phyloP scores from a whole-genome alignment of 495 filamentous ascomycete genomes.

The Aspergillus affinis region DNA sequence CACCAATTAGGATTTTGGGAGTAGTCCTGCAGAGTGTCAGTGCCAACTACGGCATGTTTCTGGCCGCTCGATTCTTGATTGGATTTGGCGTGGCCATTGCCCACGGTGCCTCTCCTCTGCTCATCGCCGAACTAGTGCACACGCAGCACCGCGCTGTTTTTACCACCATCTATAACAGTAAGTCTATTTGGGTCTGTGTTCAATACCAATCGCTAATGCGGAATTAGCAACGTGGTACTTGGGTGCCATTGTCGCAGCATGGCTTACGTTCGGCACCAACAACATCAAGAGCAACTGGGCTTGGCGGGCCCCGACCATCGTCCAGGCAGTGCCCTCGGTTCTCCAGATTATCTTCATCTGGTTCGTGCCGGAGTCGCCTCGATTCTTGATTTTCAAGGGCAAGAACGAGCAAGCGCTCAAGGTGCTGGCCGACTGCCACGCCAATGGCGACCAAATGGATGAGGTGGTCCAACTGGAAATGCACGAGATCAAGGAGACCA shows the following conservation, averaged over 20 bases:
- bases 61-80: constrained; percentile 24
- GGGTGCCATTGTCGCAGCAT: constrained; percentile 48
- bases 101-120: constrained; percentile 60
- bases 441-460: constrained; percentile 26
- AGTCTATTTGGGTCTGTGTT: constrained; percentile 31
- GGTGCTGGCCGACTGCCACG: constrained; percentile 38
- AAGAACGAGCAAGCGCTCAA: constrained; percentile 38
- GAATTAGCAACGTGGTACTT: constrained; percentile 16
- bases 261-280: constrained; percentile 33
- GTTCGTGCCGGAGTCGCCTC: constrained; percentile 50
- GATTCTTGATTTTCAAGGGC: constrained; percentile 36
- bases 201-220: not conserved
- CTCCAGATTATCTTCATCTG: constrained; percentile 49
- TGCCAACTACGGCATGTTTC: constrained; percentile 41
- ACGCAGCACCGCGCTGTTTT: constrained; percentile 66
- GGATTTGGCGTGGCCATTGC: constrained; percentile 67
- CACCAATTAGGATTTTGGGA: constrained; percentile 43
- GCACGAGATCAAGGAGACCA: constrained; percentile 34
- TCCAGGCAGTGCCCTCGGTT: constrained; percentile 49
- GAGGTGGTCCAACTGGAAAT: constrained; percentile 33
- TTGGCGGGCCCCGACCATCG: constrained; percentile 47
- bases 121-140: constrained; percentile 65
- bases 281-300: constrained; percentile 45
- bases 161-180: constrained; percentile 66
- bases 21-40: constrained; percentile 52